Percentiles rank a stretch among this genome's conserved stretches.
Conservation (phyloP, 2,329 filamentous ascomycete species). For the Cytospora piceae region DNA sequence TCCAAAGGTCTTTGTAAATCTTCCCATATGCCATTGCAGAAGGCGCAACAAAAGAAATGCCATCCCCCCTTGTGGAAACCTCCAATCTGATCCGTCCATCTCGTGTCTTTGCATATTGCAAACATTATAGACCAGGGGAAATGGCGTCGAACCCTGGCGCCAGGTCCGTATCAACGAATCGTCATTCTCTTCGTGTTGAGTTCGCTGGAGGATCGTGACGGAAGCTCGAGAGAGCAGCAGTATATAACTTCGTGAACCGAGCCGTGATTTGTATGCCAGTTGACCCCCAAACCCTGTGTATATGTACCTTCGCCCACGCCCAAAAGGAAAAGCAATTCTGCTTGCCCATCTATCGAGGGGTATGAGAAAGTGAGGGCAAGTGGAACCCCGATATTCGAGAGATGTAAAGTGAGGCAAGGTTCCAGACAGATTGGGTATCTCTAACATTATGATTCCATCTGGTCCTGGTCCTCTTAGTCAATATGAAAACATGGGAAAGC, state of each 20-base stretch:
- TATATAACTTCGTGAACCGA: constrained; percentile 24
- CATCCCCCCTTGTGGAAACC: constrained; percentile 1
- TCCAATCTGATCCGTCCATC: constrained; percentile 11
- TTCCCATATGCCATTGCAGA: constrained; percentile 15
- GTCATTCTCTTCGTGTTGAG: constrained; percentile 9
- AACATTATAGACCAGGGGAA: constrained; percentile 23
- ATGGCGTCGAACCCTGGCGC: constrained; percentile 14
- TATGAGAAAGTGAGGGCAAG: constrained; percentile 16
- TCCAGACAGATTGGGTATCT: constrained; percentile 31
- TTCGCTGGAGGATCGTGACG: constrained; percentile 11
- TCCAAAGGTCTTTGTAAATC: constrained; percentile 17
- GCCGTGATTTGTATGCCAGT: constrained; percentile 27
- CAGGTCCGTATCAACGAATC: constrained; percentile 18
- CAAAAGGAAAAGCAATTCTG: constrained; percentile 18
- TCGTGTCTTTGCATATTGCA: constrained; percentile 16
- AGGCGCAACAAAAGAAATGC: constrained; percentile 14
- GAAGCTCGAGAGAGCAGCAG: constrained; percentile 12
- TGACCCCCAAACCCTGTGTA: not conserved
- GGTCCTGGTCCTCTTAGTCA: constrained; percentile 22
- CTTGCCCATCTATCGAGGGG: constrained; percentile 22
- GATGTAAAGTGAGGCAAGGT: constrained; percentile 13
- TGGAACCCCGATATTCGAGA: constrained; percentile 10
- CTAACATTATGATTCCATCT: constrained; percentile 28
- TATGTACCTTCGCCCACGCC: constrained; percentile 16
- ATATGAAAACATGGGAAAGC: constrained; percentile 11